Conservation (phyloP, 2,329 filamentous ascomycete species). For the Emmonsia crescens region DNA sequence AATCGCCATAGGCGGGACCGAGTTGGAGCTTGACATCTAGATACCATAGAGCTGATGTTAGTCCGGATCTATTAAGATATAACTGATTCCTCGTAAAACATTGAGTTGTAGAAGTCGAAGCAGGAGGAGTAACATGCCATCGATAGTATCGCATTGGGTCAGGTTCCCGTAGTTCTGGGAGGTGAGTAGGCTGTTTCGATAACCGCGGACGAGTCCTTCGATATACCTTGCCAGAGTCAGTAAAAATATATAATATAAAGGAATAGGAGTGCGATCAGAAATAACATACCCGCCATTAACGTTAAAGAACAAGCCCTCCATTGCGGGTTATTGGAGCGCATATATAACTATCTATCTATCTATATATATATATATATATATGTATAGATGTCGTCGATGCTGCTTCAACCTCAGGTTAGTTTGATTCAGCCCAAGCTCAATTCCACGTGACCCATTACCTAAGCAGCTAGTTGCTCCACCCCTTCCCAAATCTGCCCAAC, state of each 20-base stretch:
- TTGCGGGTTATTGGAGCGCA: constrained; percentile 26
- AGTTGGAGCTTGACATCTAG: constrained; percentile 96
- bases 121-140: constrained; percentile 51
- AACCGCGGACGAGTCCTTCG: constrained; percentile 94
- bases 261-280: neutral
- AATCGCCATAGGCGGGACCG: constrained; percentile 91
- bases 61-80: neutral
- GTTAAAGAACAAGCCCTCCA: constrained; percentile 94
- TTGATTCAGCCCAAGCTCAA: neutral
- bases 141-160: constrained; percentile 94
- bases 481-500: constrained; percentile 17
- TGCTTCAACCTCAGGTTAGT: no score
- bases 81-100: no score
- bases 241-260: neutral
- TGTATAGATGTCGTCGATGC: neutral
- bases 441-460: neutral
- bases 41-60: neutral
- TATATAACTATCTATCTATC: neutral
- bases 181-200: constrained; percentile 87
- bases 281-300: constrained; percentile 70
- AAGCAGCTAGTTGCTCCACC: neutral
- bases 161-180: constrained; percentile 87
- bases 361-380: neutral
- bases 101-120: neutral
- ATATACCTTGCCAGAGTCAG: constrained; percentile 57